These are phyloP conservation scores for Cercospora sesami DNA, from an alignment of 2,329 filamentous ascomycete genomes.

Conservation along the genomic window DNA sequence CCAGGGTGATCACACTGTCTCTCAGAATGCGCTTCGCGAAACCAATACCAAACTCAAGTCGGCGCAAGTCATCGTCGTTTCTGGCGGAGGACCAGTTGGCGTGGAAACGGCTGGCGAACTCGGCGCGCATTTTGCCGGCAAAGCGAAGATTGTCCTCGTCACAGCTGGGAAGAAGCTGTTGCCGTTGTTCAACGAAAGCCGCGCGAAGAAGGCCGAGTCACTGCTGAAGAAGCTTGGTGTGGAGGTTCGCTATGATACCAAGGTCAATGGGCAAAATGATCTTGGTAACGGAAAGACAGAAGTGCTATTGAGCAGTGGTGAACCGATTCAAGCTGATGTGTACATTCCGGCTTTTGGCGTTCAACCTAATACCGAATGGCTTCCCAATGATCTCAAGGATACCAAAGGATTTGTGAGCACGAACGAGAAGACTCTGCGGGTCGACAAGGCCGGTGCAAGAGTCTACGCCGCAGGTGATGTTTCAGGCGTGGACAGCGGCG, in stretches of 20 bases:
- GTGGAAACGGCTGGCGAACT: slow-evolving; percentile 45
- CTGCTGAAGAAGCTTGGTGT: slow-evolving; percentile 52
- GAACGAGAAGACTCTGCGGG: slow-evolving; percentile 48
- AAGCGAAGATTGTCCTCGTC: slow-evolving; percentile 49
- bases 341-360: slow-evolving; percentile 57
- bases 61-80: slow-evolving; percentile 40
- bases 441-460: slow-evolving; percentile 47
- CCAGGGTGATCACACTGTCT: slow-evolving; percentile 41
- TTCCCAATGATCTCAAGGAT: slow-evolving; percentile 49
- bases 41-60: slow-evolving; percentile 39
- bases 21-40: slow-evolving; percentile 36
- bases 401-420: slow-evolving; percentile 51
- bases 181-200: slow-evolving; percentile 42
- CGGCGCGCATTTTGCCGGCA: slow-evolving; percentile 39
- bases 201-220: slow-evolving; percentile 47
- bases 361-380: slow-evolving; percentile 54
- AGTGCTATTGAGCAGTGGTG: slow-evolving; percentile 49
- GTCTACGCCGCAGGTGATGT: slow-evolving; percentile 54
- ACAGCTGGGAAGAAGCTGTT: slow-evolving; percentile 46
- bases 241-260: slow-evolving; percentile 34
- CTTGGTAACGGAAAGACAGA: slow-evolving; percentile 45
- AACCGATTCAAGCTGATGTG: slow-evolving; percentile 50
- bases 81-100: slow-evolving; percentile 42
- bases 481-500: slow-evolving; percentile 45
- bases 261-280: slow-evolving; percentile 29